Conservation (phyloP, 78 protist genomes). For the Dictyostelium capitatum region DNA sequence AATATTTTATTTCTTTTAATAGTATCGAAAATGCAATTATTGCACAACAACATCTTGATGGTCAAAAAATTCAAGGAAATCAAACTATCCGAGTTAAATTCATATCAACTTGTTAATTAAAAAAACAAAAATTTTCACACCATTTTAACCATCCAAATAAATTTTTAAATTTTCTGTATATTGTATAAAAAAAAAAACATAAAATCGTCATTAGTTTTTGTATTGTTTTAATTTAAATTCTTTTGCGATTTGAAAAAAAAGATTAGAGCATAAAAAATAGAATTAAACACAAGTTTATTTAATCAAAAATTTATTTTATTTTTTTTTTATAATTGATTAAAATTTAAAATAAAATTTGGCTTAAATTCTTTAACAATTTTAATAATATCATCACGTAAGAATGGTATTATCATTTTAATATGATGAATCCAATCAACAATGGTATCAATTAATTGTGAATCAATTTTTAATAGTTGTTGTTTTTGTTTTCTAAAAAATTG, state of each 20-base stretch:
- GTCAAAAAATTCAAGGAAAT: constrained; percentile 11
- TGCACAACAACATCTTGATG: constrained; percentile 34
- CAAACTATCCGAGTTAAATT: constrained; percentile 17
- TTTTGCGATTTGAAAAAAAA: neutral
- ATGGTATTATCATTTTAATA: neutral
- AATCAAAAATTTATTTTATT: no score
- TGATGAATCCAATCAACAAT: constrained; percentile 32
- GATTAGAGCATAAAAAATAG: neutral
- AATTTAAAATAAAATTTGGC: neutral
- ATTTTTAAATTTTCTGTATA: no score
- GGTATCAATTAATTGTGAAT: neutral
- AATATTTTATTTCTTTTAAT: constrained; percentile 36
- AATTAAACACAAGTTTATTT: no score
- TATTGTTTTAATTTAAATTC: no score
- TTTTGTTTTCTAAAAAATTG: neutral
- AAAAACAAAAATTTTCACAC: neutral
- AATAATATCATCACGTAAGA: constrained; percentile 13
- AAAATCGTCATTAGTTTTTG: no score
- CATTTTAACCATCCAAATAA: no score
- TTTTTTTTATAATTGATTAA: neutral
- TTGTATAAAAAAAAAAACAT: neutral
- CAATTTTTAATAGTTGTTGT: neutral
- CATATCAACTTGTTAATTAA: neutral
- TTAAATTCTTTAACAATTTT: constrained; percentile 1
- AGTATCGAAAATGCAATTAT: constrained; percentile 36